These are phyloP conservation scores for Pseudonitzschia multistriata DNA, from an alignment of 108 stramenopile genomes.

Conservation along the genomic window DNA sequence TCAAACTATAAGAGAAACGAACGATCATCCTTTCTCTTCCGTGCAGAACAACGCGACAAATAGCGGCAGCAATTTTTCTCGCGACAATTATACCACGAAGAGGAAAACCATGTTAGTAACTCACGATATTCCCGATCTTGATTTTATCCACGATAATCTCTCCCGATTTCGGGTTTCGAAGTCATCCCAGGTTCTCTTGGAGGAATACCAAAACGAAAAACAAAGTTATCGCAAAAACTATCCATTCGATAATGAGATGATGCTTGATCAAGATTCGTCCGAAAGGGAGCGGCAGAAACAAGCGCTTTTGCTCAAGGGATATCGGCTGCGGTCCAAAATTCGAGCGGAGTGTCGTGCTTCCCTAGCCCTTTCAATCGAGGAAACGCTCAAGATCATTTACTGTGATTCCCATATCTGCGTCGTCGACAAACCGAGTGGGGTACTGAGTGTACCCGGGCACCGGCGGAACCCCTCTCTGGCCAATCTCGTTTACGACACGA, in stretches of 20 bases:
- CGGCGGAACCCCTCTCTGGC: conserved; percentile 66
- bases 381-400: conserved; percentile 50
- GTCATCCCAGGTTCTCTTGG: conserved; percentile 1
- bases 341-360: conserved; percentile 15
- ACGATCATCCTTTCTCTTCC: neutral
- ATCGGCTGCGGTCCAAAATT: conserved; percentile 7
- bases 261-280: neutral
- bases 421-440: conserved; percentile 61
- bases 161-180: neutral
- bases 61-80: neutral
- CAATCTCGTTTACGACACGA: conserved; percentile 45
- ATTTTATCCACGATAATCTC: neutral
- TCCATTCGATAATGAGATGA: neutral
- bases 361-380: neutral
- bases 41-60: neutral
- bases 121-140: neutral
- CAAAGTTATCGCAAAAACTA: neutral
- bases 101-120: neutral
- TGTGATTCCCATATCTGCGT: conserved; percentile 64
- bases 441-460: conserved; percentile 68
- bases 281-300: neutral
- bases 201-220: neutral
- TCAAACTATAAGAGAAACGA: neutral
- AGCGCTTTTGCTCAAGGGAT: neutral
- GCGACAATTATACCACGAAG: neutral